A percentile compares a stretch with the other conserved stretches of the same genome.
Evolutionary conservation across 2,329 filamentous ascomycete species (phyloP).

Genomic region (Nothophoma quercina): DNA sequence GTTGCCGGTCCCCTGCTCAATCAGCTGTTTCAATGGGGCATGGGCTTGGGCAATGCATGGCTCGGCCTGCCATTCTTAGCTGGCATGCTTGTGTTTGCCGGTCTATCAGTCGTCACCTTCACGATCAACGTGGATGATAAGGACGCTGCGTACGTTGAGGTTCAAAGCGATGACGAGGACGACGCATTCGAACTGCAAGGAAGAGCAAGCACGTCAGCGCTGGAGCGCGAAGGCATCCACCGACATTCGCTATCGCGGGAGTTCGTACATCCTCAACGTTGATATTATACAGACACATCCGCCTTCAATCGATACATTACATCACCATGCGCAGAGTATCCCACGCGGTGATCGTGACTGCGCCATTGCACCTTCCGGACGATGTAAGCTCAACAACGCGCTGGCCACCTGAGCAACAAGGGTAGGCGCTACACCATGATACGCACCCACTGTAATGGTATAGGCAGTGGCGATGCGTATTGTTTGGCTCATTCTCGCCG

Average conservation of each 20-base stretch:
- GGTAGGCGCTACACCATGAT: neutral
- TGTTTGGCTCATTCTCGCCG: neutral
- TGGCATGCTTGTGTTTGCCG: conserved; percentile 32
- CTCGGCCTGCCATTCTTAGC: conserved; percentile 55
- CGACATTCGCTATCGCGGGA: conserved; percentile 16
- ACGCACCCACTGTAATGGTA: neutral
- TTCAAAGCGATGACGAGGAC: conserved; percentile 25
- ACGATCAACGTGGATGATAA: conserved; percentile 36
- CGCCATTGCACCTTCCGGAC: neutral
- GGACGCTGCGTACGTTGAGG: conserved; percentile 28
- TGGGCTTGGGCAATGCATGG: conserved; percentile 57
- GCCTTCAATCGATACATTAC: neutral
- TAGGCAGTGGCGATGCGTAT: neutral
- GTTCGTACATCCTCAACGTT: neutral
- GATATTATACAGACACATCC: neutral
- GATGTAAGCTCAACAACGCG: neutral
- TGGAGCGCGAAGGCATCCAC: conserved; percentile 10
- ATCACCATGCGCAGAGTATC: neutral
- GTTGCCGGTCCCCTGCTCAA: conserved; percentile 58
- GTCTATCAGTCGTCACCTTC: conserved; percentile 39
- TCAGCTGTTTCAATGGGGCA: conserved; percentile 55
- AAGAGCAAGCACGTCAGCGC: conserved; percentile 23
- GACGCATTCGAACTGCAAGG: conserved; percentile 10
- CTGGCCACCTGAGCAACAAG: neutral
- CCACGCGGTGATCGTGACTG: too few relatives aligned